phyloP scores from a whole-genome alignment of 345 rosid species.

The Syzygium oleosum region DNA sequence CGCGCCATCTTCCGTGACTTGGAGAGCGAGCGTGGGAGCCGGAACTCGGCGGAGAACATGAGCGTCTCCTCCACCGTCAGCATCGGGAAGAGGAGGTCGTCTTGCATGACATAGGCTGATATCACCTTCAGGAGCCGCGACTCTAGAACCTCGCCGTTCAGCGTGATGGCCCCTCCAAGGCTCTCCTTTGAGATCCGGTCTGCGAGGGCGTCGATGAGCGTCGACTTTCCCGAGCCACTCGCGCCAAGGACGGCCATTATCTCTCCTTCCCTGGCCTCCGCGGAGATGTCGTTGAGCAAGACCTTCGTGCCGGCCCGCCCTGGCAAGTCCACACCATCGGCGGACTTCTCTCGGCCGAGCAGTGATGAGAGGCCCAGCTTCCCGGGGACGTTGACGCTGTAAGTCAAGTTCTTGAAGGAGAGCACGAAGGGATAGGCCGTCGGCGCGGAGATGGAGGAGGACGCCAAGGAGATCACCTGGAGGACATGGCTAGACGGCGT shows the following conservation, averaged over 20 bases:
- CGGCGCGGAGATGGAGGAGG: constrained; percentile 30
- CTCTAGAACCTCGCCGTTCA: constrained; percentile 71
- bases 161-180: constrained; percentile 59
- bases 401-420: constrained; percentile 54
- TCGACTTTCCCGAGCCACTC: constrained; percentile 92
- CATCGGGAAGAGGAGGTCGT: constrained; percentile 92
- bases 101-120: constrained; percentile 96
- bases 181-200: constrained; percentile 69
- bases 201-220: constrained; percentile 84
- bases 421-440: constrained; percentile 62
- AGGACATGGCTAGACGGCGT: constrained; percentile 2
- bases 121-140: constrained; percentile 72
- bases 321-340: background rate
- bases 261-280: constrained; percentile 68
- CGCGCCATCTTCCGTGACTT: constrained; percentile 60
- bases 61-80: constrained; percentile 86
- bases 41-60: constrained; percentile 91
- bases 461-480: constrained; percentile 14
- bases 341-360: constrained; percentile 4
- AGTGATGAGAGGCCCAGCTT: constrained; percentile 24
- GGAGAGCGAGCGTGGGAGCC: constrained; percentile 83
- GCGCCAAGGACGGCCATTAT: constrained; percentile 95
- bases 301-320: constrained; percentile 26
- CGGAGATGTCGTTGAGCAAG: constrained; percentile 44
- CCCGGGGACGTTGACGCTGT: constrained; percentile 45